Percentiles rank a stretch among this genome's conserved stretches.
Evolutionary conservation across 352 stramenopile genomes (phyloP).

Genomic region (Globisporangium ultimum): DNA sequence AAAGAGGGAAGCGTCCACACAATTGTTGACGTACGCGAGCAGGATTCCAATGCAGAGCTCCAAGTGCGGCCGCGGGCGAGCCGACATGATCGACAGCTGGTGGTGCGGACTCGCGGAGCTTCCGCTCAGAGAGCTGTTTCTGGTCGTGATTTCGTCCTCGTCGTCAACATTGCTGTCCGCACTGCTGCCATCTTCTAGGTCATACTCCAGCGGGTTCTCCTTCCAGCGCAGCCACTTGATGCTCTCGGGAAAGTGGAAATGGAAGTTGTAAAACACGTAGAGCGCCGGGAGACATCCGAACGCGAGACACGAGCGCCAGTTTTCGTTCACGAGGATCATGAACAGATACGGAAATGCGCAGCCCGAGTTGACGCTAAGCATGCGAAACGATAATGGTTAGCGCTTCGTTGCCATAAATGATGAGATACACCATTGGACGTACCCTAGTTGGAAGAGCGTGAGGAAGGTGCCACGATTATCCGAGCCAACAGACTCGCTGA

Average conservation of each 20-base stretch:
- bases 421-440: slow-evolving; percentile 9
- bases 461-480: slow-evolving; percentile 62
- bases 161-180: slow-evolving; percentile 9
- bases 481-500: slow-evolving; percentile 76
- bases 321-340: slow-evolving; percentile 73
- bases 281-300: slow-evolving; percentile 70
- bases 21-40: slow-evolving; percentile 87
- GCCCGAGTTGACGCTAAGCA: slow-evolving; percentile 63
- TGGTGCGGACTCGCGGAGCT: not conserved
- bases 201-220: slow-evolving; percentile 42
- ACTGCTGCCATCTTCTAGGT: slow-evolving; percentile 26
- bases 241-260: slow-evolving; percentile 72
- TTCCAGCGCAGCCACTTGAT: slow-evolving; percentile 77
- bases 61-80: slow-evolving; percentile 29
- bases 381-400: not conserved
- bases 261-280: slow-evolving; percentile 76
- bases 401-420: not conserved
- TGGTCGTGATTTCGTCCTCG: slow-evolving; percentile 21
- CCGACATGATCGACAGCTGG: not conserved
- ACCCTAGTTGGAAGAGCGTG: slow-evolving; percentile 81
- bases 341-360: slow-evolving; percentile 76
- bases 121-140: slow-evolving; percentile 5
- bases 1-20: slow-evolving; percentile 84
- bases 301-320: slow-evolving; percentile 71
- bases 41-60: slow-evolving; percentile 75